These are phyloP conservation scores for Amborella trichopoda DNA, from an alignment of 164 flowering plant genomes.

Conservation along the genomic window DNA sequence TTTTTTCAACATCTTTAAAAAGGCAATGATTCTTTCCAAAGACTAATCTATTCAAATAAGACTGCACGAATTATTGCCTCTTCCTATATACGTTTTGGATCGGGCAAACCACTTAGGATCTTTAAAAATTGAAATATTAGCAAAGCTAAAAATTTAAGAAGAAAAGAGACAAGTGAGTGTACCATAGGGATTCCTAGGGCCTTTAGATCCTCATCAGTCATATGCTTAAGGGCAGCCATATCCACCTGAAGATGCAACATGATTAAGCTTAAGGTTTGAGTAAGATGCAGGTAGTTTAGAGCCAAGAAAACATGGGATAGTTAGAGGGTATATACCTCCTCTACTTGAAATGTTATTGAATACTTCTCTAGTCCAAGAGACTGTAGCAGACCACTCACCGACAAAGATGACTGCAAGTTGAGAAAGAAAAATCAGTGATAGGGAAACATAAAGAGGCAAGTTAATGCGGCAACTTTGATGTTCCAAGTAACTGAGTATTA, in stretches of 20 bases:
- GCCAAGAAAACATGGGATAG: neutral
- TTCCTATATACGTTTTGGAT: too few relatives aligned
- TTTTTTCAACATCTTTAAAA: too few relatives aligned
- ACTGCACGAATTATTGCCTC: too few relatives aligned
- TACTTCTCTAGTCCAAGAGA: constrained; percentile 92
- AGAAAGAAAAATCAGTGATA: neutral
- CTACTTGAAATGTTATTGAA: constrained; percentile 72
- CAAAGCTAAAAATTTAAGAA: neutral
- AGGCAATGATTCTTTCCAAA: too few relatives aligned
- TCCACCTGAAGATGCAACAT: constrained; percentile 33
- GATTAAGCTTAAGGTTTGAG: neutral
- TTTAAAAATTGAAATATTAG: too few relatives aligned
- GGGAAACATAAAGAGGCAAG: neutral
- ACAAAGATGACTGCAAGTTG: constrained; percentile 42
- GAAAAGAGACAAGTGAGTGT: constrained; percentile 1
- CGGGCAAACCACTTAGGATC: too few relatives aligned
- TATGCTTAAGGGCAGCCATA: constrained; percentile 81
- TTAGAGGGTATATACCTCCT: constrained; percentile 45
- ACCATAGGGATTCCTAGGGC: constrained; percentile 95
- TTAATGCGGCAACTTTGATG: too few relatives aligned
- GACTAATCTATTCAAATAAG: too few relatives aligned
- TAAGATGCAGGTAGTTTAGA: neutral
- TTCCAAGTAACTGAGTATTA: too few relatives aligned
- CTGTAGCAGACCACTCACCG: constrained; percentile 61
- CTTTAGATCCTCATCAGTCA: constrained; percentile 88